A percentile compares a stretch with the other conserved stretches of the same genome.
Conservation (phyloP, 768 basidiomycete genomes). For the Phanerochaete sordida region DNA sequence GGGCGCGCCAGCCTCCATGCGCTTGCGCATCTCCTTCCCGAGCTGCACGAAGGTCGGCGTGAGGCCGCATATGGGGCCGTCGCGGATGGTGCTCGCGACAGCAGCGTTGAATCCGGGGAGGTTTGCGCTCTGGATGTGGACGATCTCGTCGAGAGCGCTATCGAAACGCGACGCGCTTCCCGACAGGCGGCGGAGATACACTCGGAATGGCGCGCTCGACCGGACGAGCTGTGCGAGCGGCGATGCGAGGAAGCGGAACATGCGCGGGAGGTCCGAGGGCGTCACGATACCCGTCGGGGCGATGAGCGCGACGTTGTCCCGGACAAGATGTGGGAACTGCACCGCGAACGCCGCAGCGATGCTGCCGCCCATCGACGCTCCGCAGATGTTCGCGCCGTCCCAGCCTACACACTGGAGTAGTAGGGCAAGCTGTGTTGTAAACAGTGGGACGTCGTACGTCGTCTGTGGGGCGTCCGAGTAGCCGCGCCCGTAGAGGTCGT, state of each 20-base stretch:
- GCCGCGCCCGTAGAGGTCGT: slow-evolving; percentile 80
- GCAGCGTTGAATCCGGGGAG: slow-evolving; percentile 73
- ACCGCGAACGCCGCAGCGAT: slow-evolving; percentile 69
- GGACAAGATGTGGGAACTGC: slow-evolving; percentile 69
- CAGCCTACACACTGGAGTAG: slow-evolving; percentile 77
- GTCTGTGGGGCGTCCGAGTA: slow-evolving; percentile 79
- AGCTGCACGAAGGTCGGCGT: slow-evolving; percentile 47
- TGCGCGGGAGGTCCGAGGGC: slow-evolving; percentile 67
- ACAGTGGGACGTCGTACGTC: slow-evolving; percentile 61
- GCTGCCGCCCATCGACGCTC: slow-evolving; percentile 80
- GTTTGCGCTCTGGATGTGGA: slow-evolving; percentile 75
- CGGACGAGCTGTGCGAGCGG: slow-evolving; percentile 65
- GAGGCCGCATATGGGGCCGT: slow-evolving; percentile 69
- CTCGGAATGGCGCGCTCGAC: slow-evolving; percentile 55
- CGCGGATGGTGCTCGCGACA: slow-evolving; percentile 69
- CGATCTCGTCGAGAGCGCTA: slow-evolving; percentile 42
- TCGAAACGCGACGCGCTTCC: slow-evolving; percentile 23
- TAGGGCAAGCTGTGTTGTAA: slow-evolving; percentile 76
- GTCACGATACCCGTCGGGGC: slow-evolving; percentile 70
- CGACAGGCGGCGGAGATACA: slow-evolving; percentile 31
- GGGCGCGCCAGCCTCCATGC: slow-evolving; percentile 32
- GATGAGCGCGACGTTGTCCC: slow-evolving; percentile 60
- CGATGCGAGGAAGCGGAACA: slow-evolving; percentile 74
- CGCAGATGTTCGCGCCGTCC: slow-evolving; percentile 61
- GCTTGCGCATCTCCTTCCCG: slow-evolving; percentile 31